Evolutionary conservation across 2,329 filamentous ascomycete species (phyloP).

Genomic region (Alternaria alternata): DNA sequence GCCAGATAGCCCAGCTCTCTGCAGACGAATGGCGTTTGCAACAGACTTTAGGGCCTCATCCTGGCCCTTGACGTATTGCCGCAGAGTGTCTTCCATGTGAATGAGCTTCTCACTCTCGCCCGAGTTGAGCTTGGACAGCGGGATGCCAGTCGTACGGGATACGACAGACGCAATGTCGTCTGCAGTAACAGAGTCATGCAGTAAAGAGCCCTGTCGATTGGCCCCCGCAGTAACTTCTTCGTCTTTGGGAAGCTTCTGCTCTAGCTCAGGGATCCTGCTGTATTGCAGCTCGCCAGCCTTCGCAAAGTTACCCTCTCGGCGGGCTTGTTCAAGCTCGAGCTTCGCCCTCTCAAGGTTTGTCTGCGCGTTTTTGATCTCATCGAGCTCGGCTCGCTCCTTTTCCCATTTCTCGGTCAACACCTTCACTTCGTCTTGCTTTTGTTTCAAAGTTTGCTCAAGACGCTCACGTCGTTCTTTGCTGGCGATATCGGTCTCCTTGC

Average conservation of each 20-base stretch:
- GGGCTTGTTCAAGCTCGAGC: constrained; percentile 85
- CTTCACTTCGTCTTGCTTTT: constrained; percentile 78
- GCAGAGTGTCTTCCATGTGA: constrained; percentile 90
- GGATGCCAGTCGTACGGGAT: constrained; percentile 89
- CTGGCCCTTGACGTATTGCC: constrained; percentile 86
- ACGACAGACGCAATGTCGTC: constrained; percentile 96
- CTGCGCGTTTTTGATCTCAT: constrained; percentile 85
- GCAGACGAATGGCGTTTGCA: constrained; percentile 90
- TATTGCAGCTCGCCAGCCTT: constrained; percentile 92
- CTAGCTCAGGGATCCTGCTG: constrained; percentile 81
- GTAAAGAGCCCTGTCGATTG: constrained; percentile 64
- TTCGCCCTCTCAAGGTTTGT: constrained; percentile 86
- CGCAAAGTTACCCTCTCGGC: constrained; percentile 86
- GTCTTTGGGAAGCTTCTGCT: constrained; percentile 81
- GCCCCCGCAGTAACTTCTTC: constrained; percentile 53
- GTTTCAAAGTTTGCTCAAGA: constrained; percentile 77
- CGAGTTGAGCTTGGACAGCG: constrained; percentile 88
- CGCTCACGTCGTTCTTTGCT: constrained; percentile 89
- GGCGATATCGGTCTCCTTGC: constrained; percentile 91
- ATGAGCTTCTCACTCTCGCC: constrained; percentile 95
- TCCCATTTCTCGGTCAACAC: constrained; percentile 86
- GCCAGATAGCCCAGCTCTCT: constrained; percentile 88
- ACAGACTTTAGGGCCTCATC: constrained; percentile 93
- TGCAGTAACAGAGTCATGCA: constrained; percentile 93
- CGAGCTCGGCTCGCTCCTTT: constrained; percentile 84